Evolutionary conservation across 2,329 filamentous ascomycete genomes (phyloP), one percentile per base, ranked within the genome.

Genomic region (Penicillium sclerotigenum): DNA sequence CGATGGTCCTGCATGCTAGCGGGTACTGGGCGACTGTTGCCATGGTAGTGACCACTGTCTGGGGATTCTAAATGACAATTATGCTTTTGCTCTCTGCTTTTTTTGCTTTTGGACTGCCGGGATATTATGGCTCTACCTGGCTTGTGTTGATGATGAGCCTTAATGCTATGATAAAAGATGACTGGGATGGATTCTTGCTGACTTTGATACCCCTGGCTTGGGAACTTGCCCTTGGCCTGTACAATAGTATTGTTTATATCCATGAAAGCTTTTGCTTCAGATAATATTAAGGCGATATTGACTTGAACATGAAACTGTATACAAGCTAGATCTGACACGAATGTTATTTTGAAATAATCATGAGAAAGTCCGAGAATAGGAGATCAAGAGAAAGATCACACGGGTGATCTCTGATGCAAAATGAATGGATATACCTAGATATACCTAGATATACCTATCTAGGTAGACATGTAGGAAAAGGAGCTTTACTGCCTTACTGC

Each of bases 1-100:
- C 62, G 14, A 58, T 64, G 18, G 54, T 59, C 16, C 42, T 70
- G 33, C 68, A 73, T 28, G 65, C 68, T 37, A 73, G 70, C 34
- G 76, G 76, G 22, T 77, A 77, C 59, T 78, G 75, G 76, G 56
- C 72, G 28, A 73, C 77, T 61, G 65, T 70, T 45, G 71, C 68
- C 20, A 59, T 75, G 16, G 75, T 77, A 26, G 59, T 63, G 36
- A 65, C 66, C 10, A 65, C 68, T 7, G 68, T 77, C 14, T 74
- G 67, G 64, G 52, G 52, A 24, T 31, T 73, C 36, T 72, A 60
- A 65, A 48, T 28, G 5, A 18, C 28, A 11, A 7, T 4, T 4
- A 3, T 34, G 5, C 10, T 18, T 29, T 36, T 34, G n/a, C 31
- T 49, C 37, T 45, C 40, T 49, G n/a, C 31, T 46, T 36, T 18